Conservation (phyloP, 352 stramenopile species). For the Phytophthora pluvialis region DNA sequence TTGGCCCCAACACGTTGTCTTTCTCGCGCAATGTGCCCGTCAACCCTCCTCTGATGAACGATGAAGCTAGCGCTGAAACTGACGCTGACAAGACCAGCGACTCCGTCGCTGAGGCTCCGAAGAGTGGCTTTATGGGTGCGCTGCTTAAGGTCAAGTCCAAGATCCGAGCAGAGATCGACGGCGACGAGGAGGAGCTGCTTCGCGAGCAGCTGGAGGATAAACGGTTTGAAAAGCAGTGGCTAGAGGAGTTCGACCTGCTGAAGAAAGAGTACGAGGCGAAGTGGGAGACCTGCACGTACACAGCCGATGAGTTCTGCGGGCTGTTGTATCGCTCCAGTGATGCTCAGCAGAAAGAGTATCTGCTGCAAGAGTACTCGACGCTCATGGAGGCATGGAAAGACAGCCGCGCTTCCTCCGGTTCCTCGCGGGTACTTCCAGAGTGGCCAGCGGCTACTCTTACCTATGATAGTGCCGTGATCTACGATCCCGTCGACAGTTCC, state of each 20-base stretch:
- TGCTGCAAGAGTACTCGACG: slow-evolving; percentile 60
- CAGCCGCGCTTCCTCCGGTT: slow-evolving; percentile 12
- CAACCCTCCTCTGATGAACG: not conserved
- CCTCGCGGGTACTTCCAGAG: slow-evolving; percentile 39
- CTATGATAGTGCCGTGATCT: slow-evolving; percentile 28
- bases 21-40: slow-evolving; percentile 29
- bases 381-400: slow-evolving; percentile 68
- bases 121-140: slow-evolving; percentile 52
- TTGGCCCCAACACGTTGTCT: slow-evolving; percentile 41
- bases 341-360: slow-evolving; percentile 47
- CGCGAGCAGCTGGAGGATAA: slow-evolving; percentile 51
- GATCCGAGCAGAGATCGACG: slow-evolving; percentile 61
- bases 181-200: slow-evolving; percentile 39
- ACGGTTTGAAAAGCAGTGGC: slow-evolving; percentile 64
- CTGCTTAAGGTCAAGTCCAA: slow-evolving; percentile 65
- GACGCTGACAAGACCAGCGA: not conserved
- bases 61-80: not conserved
- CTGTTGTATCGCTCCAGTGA: slow-evolving; percentile 62
- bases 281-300: slow-evolving; percentile 76
- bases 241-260: slow-evolving; percentile 60
- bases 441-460: slow-evolving; percentile 45
- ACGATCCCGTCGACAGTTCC: slow-evolving; percentile 4
- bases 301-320: slow-evolving; percentile 71
- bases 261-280: slow-evolving; percentile 52
- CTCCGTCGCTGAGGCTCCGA: slow-evolving; percentile 23